Percentiles rank a stretch among this genome's conserved stretches.
Evolutionary conservation across 1,284 basidiomycete species (phyloP).

Genomic region (Psilocybe mexicana): DNA sequence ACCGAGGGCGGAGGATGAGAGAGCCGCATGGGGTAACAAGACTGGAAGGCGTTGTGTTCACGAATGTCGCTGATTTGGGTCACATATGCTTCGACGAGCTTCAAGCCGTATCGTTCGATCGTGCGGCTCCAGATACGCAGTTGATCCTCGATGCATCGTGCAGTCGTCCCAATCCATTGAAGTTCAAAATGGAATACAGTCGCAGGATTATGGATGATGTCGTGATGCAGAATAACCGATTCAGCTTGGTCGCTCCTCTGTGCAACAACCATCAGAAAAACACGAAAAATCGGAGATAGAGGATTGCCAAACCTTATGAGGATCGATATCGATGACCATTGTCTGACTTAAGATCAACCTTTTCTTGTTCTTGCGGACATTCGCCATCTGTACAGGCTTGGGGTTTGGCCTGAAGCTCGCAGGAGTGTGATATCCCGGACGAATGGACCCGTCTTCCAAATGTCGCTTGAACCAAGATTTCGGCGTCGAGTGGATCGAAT

Average conservation of each 20-base stretch:
- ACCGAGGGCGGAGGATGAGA: conserved; percentile 72
- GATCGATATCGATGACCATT: conserved; percentile 87
- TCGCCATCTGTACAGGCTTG: conserved; percentile 4
- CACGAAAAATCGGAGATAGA: not conserved
- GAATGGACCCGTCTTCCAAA: conserved; percentile 35
- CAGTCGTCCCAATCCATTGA: conserved; percentile 96
- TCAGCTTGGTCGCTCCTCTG: conserved; percentile 87
- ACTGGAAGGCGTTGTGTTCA: conserved; percentile 85
- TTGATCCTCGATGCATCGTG: conserved; percentile 92
- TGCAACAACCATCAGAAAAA: not conserved
- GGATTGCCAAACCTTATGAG: conserved; percentile 54
- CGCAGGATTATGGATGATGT: conserved; percentile 88
- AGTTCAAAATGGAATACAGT: conserved; percentile 96
- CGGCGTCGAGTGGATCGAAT: conserved; percentile 66
- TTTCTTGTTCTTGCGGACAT: conserved; percentile 53
- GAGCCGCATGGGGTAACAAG: conserved; percentile 81
- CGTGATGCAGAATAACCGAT: conserved; percentile 85
- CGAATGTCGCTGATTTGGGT: conserved; percentile 84
- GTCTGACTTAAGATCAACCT: conserved; percentile 82
- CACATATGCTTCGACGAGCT: conserved; percentile 91
- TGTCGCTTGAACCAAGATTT: conserved; percentile 60
- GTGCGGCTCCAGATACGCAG: conserved; percentile 83
- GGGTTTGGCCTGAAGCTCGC: conserved; percentile 25
- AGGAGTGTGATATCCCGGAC: conserved; percentile 13
- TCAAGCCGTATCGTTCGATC: conserved; percentile 90